Conservation (phyloP, 2,329 filamentous ascomycete genomes). For the Zelopaecilomyces penicillatus region DNA sequence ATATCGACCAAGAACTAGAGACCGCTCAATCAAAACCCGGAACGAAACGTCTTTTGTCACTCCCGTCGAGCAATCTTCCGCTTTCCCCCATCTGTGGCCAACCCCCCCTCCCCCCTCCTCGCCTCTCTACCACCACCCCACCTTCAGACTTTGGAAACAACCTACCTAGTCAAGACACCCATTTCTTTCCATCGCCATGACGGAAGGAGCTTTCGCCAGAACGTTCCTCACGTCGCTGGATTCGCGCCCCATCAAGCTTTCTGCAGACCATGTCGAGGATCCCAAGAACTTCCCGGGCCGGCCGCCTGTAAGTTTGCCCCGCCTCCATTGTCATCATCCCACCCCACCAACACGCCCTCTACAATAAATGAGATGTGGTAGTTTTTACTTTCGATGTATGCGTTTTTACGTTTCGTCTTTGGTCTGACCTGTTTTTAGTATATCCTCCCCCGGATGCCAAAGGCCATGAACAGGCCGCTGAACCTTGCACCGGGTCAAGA, state of each 20-base stretch:
- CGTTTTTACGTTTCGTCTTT: no score
- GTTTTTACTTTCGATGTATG: no score
- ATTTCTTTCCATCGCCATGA: conserved; percentile 41
- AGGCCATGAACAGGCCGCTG: conserved; percentile 41
- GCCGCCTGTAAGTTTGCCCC: conserved; percentile 51
- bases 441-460: conserved; percentile 61
- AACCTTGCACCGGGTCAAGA: conserved; percentile 46
- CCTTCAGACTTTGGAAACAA: background rate
- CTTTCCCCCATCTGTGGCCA: no score
- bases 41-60: no score
- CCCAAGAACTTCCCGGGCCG: conserved; percentile 68
- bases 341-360: background rate
- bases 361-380: no score
- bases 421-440: conserved; percentile 38
- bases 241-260: conserved; percentile 68
- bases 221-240: conserved; percentile 75
- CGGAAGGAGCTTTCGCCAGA: conserved; percentile 79
- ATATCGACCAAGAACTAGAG: no score
- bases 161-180: background rate
- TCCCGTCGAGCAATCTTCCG: no score
- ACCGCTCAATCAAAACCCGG: no score
- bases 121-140: background rate
- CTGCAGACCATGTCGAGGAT: conserved; percentile 86
- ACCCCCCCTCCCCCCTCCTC: background rate
- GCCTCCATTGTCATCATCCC: background rate